Conservation (phyloP, 257 asterid genomes). For the Petrea volubilis region DNA sequence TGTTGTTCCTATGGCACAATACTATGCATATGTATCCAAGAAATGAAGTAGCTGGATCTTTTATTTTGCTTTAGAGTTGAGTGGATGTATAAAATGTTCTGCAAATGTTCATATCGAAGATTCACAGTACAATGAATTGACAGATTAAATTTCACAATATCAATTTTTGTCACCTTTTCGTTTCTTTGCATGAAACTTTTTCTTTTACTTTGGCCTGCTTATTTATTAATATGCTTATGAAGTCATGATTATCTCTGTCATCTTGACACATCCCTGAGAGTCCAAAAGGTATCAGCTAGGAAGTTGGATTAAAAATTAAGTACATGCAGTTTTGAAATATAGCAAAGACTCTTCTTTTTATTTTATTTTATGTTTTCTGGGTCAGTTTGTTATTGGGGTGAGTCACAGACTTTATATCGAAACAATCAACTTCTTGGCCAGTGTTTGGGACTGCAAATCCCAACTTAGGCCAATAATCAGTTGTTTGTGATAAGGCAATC, state of each 20-base stretch:
- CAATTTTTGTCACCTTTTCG: conserved; percentile 1
- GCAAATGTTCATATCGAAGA: conserved; percentile 28
- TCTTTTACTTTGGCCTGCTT: background rate
- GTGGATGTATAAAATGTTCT: conserved; percentile 45
- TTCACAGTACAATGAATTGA: conserved; percentile 26
- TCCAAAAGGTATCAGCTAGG: background rate
- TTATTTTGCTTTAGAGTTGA: conserved; percentile 36
- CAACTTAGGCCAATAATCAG: background rate
- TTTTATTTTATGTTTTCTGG: too few species aligned
- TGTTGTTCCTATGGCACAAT: conserved; percentile 99
- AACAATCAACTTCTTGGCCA: background rate
- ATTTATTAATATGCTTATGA: background rate
- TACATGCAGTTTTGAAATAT: background rate
- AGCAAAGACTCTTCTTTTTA: background rate
- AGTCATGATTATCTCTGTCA: background rate
- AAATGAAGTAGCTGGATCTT: conserved; percentile 48
- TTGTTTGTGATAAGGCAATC: background rate
- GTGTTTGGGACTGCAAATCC: background rate
- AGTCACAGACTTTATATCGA: too few species aligned
- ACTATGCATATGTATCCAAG: conserved; percentile 89
- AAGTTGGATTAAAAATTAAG: background rate
- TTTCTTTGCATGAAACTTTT: background rate
- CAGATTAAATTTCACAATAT: conserved; percentile 8
- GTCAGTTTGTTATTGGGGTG: background rate
- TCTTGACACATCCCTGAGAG: background rate